Base-by-base conservation (phyloP, 2,329 filamentous ascomycete species). In the Aspergillus terreus region DNA sequence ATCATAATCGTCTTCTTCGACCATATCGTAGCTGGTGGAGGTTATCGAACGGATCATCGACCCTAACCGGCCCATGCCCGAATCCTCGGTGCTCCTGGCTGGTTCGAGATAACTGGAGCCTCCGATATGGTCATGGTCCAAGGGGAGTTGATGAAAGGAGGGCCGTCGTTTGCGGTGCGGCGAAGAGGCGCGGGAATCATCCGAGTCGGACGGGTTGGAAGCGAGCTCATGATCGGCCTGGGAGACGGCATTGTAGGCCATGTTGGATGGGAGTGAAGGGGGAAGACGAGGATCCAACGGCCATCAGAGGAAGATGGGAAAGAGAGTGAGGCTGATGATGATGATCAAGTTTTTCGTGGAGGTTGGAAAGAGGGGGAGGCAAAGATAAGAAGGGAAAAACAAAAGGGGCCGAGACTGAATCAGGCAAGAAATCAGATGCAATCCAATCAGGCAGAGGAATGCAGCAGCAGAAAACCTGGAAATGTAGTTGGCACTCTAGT, bases 1-100 rank as follows among this genome's bases (percentile, higher is more conserved):
- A 46, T 76, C 73, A 56, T 76, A 75, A 57, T 77, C 74, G 55
- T 77, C 74, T 32, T 71, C 72, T 54, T 77, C 75, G 25, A 77
- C 66, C 52, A 77, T 65, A 47, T 76, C 73, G 60, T 78, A 78
- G 56, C 66, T 73, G 21, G 65, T 61, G 23, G 65, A 60, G 46
- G 62, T 68, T 58, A 72, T 63, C 30, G 71, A 71, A 47, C 66
- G 67, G 54, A 73, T 67, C 52, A 73, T 64, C 21, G 67, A 68
- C 36, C 65, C 59, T 19, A 73, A 52, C 30, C 53, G 50, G 23
- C 55, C 50, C 43, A 67, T 52, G 42, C 52, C 56, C 41, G 57
- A 56, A 36, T 63, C 59, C 4, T 68, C 63, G 15, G 51, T 46
- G 14, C 60, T 59, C 48, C 55, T 63, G n/a, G 69, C 66, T 9